Evolutionary conservation across 2,329 filamentous ascomycete genomes (phyloP).

Genomic region (Aspergillus arachidicola): DNA sequence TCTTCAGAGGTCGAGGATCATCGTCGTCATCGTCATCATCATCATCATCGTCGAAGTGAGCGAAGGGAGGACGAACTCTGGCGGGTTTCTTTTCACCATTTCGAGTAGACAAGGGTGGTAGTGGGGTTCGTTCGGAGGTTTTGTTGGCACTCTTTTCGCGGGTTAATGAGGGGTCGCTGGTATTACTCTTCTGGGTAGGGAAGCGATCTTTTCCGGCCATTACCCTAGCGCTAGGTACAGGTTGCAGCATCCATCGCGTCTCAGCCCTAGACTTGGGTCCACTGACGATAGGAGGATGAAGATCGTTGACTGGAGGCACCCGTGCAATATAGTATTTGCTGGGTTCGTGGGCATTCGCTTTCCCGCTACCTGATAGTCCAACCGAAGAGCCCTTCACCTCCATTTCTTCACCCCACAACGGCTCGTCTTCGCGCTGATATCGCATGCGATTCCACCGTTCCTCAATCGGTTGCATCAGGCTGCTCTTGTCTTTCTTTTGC

Average conservation of each 20-base stretch:
- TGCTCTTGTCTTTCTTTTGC: constrained; percentile 52
- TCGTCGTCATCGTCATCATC: constrained; percentile 4
- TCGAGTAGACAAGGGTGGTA: constrained; percentile 18
- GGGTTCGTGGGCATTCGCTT: constrained; percentile 37
- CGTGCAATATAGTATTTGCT: constrained; percentile 62
- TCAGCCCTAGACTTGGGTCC: constrained; percentile 70
- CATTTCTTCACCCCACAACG: constrained; percentile 72
- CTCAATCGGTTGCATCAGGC: constrained; percentile 36
- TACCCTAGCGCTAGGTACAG: constrained; percentile 82
- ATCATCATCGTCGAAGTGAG: constrained; percentile 4
- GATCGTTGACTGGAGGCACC: constrained; percentile 79
- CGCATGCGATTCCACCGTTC: constrained; percentile 75
- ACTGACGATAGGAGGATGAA: constrained; percentile 82
- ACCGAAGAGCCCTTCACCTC: constrained; percentile 59
- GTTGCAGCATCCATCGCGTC: constrained; percentile 89
- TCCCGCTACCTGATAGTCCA: constrained; percentile 45
- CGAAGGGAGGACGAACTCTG: constrained; percentile 8
- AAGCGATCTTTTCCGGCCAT: constrained; percentile 78
- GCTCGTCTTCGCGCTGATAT: constrained; percentile 86
- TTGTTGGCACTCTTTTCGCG: constrained; percentile 11
- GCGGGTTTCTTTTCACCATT: constrained; percentile 9
- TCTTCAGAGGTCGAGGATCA: background rate
- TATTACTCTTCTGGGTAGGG: constrained; percentile 25
- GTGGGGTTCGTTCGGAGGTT: constrained; percentile 10
- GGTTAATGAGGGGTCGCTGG: constrained; percentile 16